Evolutionary conservation across 371 early-diverging fungal genomes (phyloP).

Genomic region (Mucor circinelloides): DNA sequence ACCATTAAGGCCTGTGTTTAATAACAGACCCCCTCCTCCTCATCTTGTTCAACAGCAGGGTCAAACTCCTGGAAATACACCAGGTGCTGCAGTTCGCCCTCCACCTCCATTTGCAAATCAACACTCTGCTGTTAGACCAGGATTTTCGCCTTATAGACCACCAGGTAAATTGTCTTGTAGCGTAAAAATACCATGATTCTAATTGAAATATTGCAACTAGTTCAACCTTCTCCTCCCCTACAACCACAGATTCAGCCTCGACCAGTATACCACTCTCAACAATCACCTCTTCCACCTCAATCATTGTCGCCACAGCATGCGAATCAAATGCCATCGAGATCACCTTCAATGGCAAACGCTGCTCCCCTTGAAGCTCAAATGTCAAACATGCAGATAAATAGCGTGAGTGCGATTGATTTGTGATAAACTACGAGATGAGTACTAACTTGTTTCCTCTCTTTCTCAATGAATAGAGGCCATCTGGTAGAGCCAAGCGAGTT

Average conservation of each 20-base stretch:
- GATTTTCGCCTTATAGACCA: background rate
- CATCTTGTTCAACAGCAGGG: background rate
- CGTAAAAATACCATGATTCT: background rate
- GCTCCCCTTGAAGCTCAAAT: slow-evolving; percentile 3
- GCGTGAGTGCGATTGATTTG: background rate
- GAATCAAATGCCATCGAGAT: background rate
- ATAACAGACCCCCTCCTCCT: background rate
- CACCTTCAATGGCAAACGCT: background rate
- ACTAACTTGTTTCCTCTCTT: background rate
- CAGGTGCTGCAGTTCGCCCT: background rate
- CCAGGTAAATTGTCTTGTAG: background rate
- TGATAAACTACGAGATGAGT: background rate
- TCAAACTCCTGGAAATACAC: background rate
- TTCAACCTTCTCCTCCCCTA: background rate
- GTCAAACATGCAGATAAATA: slow-evolving; percentile 2
- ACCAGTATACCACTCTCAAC: background rate
- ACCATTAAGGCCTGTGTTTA: background rate
- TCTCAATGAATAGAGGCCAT: slow-evolving; percentile 14
- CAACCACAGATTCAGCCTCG: background rate
- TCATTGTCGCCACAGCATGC: background rate
- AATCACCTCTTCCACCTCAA: background rate
- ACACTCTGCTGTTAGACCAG: background rate
- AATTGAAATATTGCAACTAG: background rate
- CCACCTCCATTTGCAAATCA: background rate
- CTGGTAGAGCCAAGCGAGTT: slow-evolving; percentile 34